These are phyloP conservation scores for Fusarium sp. DNA, from an alignment of 2,329 filamentous ascomycete species.

Conservation along the genomic window DNA sequence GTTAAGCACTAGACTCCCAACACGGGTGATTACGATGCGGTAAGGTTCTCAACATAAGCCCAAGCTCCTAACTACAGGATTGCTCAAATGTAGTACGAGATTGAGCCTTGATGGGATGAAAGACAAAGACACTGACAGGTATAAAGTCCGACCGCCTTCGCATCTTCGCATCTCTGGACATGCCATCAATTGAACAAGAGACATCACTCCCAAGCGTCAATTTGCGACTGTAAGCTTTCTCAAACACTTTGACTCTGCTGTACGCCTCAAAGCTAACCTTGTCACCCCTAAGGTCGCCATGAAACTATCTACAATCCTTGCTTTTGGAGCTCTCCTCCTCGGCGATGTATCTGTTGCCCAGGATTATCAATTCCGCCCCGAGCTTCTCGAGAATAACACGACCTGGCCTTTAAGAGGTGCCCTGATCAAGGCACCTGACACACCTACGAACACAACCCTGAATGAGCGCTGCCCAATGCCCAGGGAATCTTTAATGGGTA, in stretches of 20 bases:
- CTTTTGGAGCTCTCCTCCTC: not conserved
- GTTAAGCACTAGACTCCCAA: not conserved
- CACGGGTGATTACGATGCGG: not conserved
- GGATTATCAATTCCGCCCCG: not conserved
- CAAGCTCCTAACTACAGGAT: no score
- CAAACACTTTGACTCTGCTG: not conserved
- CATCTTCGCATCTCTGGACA: not conserved
- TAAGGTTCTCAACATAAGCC: accelerated
- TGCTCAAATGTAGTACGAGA: no score
- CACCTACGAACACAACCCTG: no score
- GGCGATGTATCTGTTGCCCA: not conserved
- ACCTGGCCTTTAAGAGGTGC: not conserved
- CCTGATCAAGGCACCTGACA: not conserved
- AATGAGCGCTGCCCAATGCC: not conserved
- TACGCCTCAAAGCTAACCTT: not conserved
- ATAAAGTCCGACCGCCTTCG: not conserved
- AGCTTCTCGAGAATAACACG: slow-evolving; percentile 1
- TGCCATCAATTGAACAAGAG: not conserved
- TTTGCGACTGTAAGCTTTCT: not conserved
- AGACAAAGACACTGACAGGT: not conserved
- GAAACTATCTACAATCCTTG: not conserved
- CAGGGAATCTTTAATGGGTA: not conserved
- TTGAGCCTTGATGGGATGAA: no score
- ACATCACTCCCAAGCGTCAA: no score
- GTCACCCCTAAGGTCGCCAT: not conserved